phyloP scores from a whole-genome alignment of 78 protist genomes.

The Pigoraptor vietnamica region DNA sequence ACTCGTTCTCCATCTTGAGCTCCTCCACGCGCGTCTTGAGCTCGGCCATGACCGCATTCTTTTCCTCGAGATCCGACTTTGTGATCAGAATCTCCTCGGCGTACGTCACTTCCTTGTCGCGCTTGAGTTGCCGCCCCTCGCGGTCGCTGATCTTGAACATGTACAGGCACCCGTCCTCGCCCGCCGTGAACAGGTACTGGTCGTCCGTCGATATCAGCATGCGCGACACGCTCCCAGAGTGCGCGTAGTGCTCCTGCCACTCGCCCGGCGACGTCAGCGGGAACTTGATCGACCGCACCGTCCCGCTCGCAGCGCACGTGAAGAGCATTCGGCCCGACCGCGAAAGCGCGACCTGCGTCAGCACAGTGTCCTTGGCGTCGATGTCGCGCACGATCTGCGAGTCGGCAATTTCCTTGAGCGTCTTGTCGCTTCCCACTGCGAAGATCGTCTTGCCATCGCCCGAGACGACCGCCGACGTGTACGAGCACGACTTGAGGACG shows the following conservation, averaged over 20 bases:
- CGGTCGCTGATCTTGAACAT: conserved; percentile 30
- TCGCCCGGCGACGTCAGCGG: conserved; percentile 21
- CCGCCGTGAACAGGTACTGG: conserved; percentile 27
- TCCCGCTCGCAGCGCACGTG: too few relatives aligned
- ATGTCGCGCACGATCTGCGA: background rate
- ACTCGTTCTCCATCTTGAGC: conserved; percentile 27
- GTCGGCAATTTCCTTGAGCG: background rate
- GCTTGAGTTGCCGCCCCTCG: conserved; percentile 27
- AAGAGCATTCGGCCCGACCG: too few relatives aligned
- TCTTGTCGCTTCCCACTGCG: conserved; percentile 51
- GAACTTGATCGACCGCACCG: too few relatives aligned
- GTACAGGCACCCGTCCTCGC: conserved; percentile 51
- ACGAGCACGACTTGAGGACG: conserved; percentile 36
- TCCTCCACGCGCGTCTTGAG: conserved; percentile 38
- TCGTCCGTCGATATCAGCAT: conserved; percentile 44
- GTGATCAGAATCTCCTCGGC: conserved; percentile 60
- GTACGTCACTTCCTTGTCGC: background rate
- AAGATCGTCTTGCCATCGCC: background rate
- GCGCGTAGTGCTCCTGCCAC: background rate
- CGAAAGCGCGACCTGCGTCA: conserved; percentile 37
- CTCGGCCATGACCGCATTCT: conserved; percentile 14
- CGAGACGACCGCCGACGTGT: conserved; percentile 20
- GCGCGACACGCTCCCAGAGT: conserved; percentile 28
- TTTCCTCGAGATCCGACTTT: conserved; percentile 47
- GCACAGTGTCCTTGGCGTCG: background rate